Base-by-base conservation (phyloP, 805 yeast species). In the Starmera pachycereana region DNA sequence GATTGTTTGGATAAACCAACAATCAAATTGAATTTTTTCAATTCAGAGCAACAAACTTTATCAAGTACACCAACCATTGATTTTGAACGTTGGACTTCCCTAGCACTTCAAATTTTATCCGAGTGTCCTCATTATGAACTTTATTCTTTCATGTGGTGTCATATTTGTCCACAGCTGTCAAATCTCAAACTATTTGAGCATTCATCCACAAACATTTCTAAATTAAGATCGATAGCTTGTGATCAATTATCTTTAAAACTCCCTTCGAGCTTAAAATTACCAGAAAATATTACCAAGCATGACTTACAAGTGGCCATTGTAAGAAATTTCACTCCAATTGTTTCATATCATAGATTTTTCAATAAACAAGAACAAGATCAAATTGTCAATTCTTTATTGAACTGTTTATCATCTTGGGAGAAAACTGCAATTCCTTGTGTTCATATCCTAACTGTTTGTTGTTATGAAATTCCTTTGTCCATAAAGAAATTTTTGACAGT, bases 401-500 rank as follows among this genome's bases (percentile, higher is more conserved):
- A 69, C 36, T 84, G 85, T 0, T 58, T 84, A 39, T 71, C 77
- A 1, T 77, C 87, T 1, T 81, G 89, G 85, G 87, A 86, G 44
- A 75, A 74, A 44, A 77, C 94, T 0, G 84, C 87, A 0, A 72
- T 80, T 30, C 87, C 94, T 3, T 76, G 87, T 47, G 72, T 88
- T 27, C 87, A 86, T 49, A 78, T 81, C 34, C 62, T 89, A 42
- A 76, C 82, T 6, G 69, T 82, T 3, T 82, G 90, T 48, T 81
- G 95, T 54, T 86, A 82, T 55, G 95, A 85, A 53, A 67, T 83
- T 29, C 94, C 95, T 1, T 54, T 68, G 10, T 76, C 90, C 0
- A 69, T 88, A 40, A 82, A 80, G 54, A 78, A 80, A 50, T 81
- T 67, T 49, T 54, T 86, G 30, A 67, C 78, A 8, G 76, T 76